A percentile compares a stretch with the other conserved stretches of the same genome.
Evolutionary conservation across 768 basidiomycete species (phyloP).

Genomic region (Tephrocybe rancida): DNA sequence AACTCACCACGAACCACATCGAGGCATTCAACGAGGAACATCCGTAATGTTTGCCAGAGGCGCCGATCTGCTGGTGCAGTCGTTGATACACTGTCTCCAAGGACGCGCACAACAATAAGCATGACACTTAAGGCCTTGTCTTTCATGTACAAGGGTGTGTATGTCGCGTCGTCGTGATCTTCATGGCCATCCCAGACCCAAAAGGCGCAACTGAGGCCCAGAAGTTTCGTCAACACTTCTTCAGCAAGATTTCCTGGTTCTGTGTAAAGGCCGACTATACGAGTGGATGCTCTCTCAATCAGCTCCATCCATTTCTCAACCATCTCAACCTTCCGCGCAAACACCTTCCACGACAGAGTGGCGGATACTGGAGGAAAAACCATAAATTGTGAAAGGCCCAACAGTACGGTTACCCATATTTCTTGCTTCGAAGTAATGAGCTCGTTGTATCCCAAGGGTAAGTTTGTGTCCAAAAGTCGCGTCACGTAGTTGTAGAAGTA

Average conservation of each 20-base stretch:
- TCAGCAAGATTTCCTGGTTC: constrained; percentile 46
- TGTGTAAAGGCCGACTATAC: constrained; percentile 53
- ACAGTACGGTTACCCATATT: constrained; percentile 52
- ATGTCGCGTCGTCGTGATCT: constrained; percentile 35
- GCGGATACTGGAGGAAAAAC: constrained; percentile 58
- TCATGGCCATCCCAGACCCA: constrained; percentile 62
- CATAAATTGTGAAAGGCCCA: constrained; percentile 54
- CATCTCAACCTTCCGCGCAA: constrained; percentile 60
- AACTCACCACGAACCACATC: constrained; percentile 42
- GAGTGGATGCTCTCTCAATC: constrained; percentile 50
- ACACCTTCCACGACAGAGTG: constrained; percentile 49
- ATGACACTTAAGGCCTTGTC: constrained; percentile 45
- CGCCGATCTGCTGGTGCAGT: constrained; percentile 30
- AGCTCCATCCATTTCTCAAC: constrained; percentile 57
- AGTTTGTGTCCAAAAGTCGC: constrained; percentile 17
- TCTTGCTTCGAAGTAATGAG: constrained; percentile 34
- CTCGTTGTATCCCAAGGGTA: constrained; percentile 15
- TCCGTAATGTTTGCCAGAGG: constrained; percentile 44
- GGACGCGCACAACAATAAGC: constrained; percentile 45
- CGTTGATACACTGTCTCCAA: constrained; percentile 40
- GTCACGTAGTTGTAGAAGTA: constrained; percentile 19
- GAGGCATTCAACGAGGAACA: constrained; percentile 42
- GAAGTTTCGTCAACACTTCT: constrained; percentile 50
- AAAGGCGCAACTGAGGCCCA: constrained; percentile 56
- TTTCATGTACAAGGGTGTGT: constrained; percentile 52